Evolutionary conservation across 192 early-diverging fungal species (phyloP), one percentile per base, ranked within the genome.

Genomic region (Backusella liffmaniae): DNA sequence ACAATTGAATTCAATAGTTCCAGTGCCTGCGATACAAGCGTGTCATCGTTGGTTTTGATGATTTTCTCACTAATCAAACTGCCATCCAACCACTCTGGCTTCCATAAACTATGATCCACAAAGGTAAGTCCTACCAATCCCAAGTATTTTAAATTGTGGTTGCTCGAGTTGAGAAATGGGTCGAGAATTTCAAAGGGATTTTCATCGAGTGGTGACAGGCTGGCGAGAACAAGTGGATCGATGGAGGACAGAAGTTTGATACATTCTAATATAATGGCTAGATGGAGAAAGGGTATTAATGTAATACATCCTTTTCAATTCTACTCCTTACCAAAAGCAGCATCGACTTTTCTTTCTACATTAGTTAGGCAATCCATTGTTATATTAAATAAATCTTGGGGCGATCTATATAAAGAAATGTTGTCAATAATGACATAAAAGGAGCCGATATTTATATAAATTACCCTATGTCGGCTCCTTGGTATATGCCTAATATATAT

Each of bases 81-180:
- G 7, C 76, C 75, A 44, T 72, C 66, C 26, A 66, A 32, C 80
- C 76, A 81, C 13, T 66, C 69, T 1, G 71, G 26, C 9, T 70
- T 68, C 80, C 80, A 81, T 23, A 77, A 32, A 4, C 42, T 66
- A 4, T 73, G 67, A 18, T 74, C 67, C 7, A 81, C 39, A 34
- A 62, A 70, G 4, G 49, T 41, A 18, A 89, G 76, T 18, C 80
- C 78, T 0, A 74, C 73, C 34, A 89, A 71, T 8, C 88, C 88
- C 2, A 89, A 66, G 46, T 87, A 89, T 35, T 86, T 86, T 30
- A 87, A 73, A 36, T 84, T 89, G 34, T 82, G 84, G 73, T 89
- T 89, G 2, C 74, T 66, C 1, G 88, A 81, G 1, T 80, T 78
- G 6, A 85, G 72, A 68, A 84, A 89, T 13, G 13, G 16, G 16